phyloP scores from a whole-genome alignment of 164 flowering plant species.

The Vitis labrusca region DNA sequence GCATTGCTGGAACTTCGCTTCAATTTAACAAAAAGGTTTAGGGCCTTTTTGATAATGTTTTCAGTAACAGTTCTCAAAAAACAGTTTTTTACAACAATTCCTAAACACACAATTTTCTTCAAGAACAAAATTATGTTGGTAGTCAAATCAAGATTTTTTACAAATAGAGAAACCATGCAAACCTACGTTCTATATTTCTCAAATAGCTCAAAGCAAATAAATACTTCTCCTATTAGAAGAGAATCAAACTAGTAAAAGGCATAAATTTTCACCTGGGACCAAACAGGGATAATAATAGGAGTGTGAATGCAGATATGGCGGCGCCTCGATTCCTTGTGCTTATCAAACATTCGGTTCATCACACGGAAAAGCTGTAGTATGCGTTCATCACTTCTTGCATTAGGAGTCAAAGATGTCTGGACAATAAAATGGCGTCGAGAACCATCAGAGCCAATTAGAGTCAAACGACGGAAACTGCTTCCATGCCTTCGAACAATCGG shows the following conservation, averaged over 20 bases:
- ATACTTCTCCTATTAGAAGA: background rate
- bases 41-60: too few relatives aligned
- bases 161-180: too few relatives aligned
- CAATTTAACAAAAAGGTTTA: too few relatives aligned
- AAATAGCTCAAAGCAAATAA: too few relatives aligned
- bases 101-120: too few relatives aligned
- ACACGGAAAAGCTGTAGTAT: conserved; percentile 96
- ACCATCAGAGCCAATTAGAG: conserved; percentile 97
- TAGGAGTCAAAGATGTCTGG: conserved; percentile 95
- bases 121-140: too few relatives aligned
- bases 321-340: conserved; percentile 95
- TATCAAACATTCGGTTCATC: conserved; percentile 97
- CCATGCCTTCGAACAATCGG: conserved; percentile 98
- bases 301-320: conserved; percentile 92
- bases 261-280: conserved; percentile 80
- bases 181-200: too few relatives aligned
- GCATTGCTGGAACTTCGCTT: too few relatives aligned
- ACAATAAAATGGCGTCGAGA: conserved; percentile 97
- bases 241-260: background rate
- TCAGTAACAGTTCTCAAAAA: too few relatives aligned
- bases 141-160: too few relatives aligned
- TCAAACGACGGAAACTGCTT: conserved; percentile 94
- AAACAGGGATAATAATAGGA: conserved; percentile 97
- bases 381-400: conserved; percentile 98
- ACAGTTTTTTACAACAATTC: too few relatives aligned